Evolutionary conservation across 2,329 filamentous ascomycete species (phyloP).

Genomic region (Paraphoma chrysanthemicola): DNA sequence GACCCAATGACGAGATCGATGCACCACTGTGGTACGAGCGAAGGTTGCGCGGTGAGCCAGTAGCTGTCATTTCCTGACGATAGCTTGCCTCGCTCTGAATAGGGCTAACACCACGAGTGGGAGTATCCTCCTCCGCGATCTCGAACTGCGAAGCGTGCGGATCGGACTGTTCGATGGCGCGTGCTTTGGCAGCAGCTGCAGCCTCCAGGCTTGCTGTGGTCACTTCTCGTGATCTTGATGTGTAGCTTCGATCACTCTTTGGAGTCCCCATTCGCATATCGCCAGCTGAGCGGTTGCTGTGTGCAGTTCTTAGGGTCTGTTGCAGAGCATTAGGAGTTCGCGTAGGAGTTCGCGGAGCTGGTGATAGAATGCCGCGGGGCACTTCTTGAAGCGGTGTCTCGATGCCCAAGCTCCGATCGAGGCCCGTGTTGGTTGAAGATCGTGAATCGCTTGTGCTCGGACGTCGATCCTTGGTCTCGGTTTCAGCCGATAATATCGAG

Average conservation of each 20-base stretch:
- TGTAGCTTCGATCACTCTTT: constrained; percentile 55
- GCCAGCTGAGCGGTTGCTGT: constrained; percentile 63
- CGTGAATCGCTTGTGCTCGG: constrained; percentile 62
- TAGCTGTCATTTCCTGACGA: constrained; percentile 31
- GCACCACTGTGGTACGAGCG: constrained; percentile 54
- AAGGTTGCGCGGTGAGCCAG: constrained; percentile 51
- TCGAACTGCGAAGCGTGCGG: constrained; percentile 47
- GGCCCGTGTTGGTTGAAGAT: constrained; percentile 61
- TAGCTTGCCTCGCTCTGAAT: constrained; percentile 93
- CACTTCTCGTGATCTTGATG: constrained; percentile 35
- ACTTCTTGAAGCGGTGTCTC: constrained; percentile 68
- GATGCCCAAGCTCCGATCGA: constrained; percentile 8
- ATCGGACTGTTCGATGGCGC: constrained; percentile 42
- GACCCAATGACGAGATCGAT: constrained; percentile 68
- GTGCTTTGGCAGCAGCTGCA: constrained; percentile 48
- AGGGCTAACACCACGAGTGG: constrained; percentile 76
- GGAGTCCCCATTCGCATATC: constrained; percentile 56
- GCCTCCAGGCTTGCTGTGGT: constrained; percentile 32
- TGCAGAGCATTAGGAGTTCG: constrained; percentile 65
- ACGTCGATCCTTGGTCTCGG: constrained; percentile 63
- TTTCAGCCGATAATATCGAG: constrained; percentile 83
- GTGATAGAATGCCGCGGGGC: constrained; percentile 66
- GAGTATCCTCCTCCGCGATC: constrained; percentile 40
- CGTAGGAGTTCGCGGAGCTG: constrained; percentile 67
- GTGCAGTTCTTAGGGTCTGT: constrained; percentile 69